phyloP scores from a whole-genome alignment of 2,329 filamentous ascomycete genomes.

The Trichoderma pleuroti region DNA sequence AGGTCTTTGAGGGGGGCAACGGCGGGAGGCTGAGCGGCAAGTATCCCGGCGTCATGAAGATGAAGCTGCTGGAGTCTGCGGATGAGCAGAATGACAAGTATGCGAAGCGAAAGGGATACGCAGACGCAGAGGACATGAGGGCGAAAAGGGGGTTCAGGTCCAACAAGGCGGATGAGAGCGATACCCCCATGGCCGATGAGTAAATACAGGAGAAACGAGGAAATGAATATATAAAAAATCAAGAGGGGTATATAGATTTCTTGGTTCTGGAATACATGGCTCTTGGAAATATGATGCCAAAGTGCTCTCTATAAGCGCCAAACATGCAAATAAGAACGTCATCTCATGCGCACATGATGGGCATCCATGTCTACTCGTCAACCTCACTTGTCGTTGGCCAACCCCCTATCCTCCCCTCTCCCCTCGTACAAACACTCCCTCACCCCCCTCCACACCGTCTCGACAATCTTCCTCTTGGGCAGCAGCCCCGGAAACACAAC shows the following conservation, averaged over 20 bases:
- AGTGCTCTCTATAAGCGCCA: not conserved
- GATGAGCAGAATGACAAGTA: slow-evolving; percentile 59
- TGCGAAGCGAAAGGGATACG: slow-evolving; percentile 59
- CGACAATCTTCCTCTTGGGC: slow-evolving; percentile 70
- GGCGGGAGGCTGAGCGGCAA: slow-evolving; percentile 46
- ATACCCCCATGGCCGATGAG: slow-evolving; percentile 5
- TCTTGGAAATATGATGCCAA: not conserved
- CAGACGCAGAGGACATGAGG: slow-evolving; percentile 48
- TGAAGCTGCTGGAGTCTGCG: slow-evolving; percentile 45
- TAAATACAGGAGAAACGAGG: not conserved
- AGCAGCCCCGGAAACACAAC: slow-evolving; percentile 89
- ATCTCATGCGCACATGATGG: not conserved
- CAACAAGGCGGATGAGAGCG: slow-evolving; percentile 27
- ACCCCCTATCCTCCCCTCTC: slow-evolving; percentile 32
- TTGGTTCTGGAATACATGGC: not conserved
- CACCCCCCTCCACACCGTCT: slow-evolving; percentile 85
- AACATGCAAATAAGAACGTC: not conserved
- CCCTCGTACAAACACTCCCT: slow-evolving; percentile 73
- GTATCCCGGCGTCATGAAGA: slow-evolving; percentile 56
- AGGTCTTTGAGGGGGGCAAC: slow-evolving; percentile 56
- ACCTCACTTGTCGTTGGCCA: slow-evolving; percentile 17
- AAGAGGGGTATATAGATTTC: not conserved
- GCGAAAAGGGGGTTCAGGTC: slow-evolving; percentile 31
- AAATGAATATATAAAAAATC: not conserved
- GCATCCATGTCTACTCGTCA: not conserved